Evolutionary conservation across 139 green algal genomes (phyloP).

Genomic region (Closterium sp.): DNA sequence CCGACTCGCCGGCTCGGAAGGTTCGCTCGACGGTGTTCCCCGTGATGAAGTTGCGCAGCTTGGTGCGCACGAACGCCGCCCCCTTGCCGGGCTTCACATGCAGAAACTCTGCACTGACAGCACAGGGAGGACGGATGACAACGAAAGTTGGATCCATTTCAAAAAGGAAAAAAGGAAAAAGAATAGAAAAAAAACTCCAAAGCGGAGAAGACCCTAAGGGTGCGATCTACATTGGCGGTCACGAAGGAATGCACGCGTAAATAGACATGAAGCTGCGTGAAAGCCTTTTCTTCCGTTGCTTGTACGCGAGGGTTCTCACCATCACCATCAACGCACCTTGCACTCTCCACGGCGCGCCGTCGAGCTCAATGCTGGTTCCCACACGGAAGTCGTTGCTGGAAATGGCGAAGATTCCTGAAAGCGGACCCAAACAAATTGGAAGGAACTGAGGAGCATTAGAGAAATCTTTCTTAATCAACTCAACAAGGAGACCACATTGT

Average conservation of each 20-base stretch:
- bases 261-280: not conserved
- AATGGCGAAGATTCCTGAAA: constrained; percentile 20
- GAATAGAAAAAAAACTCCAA: not conserved
- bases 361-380: constrained; percentile 85
- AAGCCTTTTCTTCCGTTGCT: no score
- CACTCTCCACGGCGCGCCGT: constrained; percentile 77
- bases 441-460: not conserved
- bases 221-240: not conserved
- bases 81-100: constrained; percentile 99
- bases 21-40: constrained; percentile 88
- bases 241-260: no score
- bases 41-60: constrained; percentile 95
- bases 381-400: constrained; percentile 91
- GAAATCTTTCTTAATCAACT: not conserved
- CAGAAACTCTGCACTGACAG: constrained; percentile 78
- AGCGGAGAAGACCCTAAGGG: not conserved
- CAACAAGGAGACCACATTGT: not conserved
- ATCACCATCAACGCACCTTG: constrained; percentile 8
- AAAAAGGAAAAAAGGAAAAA: not conserved
- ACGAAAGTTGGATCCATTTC: not conserved
- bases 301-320: no score
- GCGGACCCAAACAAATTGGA: not conserved
- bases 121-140: not conserved
- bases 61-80: constrained; percentile 93
- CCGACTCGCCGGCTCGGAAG: constrained; percentile 89